A percentile compares a stretch with the other conserved stretches of the same genome.
These are phyloP conservation scores for Auxenochlorella pyrenoidosa DNA, from an alignment of 139 green algal genomes.

Conservation along the genomic window DNA sequence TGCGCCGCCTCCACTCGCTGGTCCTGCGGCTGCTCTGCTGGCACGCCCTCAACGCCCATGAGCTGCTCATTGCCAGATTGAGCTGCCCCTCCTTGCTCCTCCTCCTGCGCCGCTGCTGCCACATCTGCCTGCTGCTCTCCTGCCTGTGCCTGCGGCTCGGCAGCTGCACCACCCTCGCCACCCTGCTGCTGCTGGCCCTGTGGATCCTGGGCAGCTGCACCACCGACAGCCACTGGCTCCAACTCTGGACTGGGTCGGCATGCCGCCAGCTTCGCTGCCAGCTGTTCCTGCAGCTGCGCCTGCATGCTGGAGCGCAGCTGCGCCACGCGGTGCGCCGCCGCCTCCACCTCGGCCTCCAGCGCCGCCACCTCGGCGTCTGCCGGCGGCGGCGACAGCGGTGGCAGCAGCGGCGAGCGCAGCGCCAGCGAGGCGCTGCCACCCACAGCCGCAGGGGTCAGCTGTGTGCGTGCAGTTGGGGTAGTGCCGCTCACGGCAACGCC, in stretches of 20 bases:
- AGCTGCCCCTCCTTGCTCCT: background rate
- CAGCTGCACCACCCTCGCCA: background rate
- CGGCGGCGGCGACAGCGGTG: conserved; percentile 40
- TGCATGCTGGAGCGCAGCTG: conserved; percentile 42
- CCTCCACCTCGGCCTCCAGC: conserved; percentile 28
- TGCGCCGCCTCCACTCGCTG: background rate
- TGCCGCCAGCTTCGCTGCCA: conserved; percentile 22
- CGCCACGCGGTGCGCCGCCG: conserved; percentile 3
- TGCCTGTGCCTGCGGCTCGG: background rate
- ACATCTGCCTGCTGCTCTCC: background rate
- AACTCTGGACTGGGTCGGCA: conserved; percentile 11
- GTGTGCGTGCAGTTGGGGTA: background rate
- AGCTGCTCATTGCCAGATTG: background rate
- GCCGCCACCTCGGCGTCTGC: conserved; percentile 30
- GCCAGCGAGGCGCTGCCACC: background rate
- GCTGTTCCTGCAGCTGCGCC: conserved; percentile 30
- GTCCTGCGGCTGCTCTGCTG: background rate
- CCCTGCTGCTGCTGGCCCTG: background rate
- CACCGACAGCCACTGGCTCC: background rate
- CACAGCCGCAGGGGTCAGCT: background rate
- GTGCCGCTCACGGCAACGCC: background rate
- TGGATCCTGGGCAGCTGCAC: background rate
- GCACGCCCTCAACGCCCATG: background rate
- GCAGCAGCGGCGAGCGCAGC: conserved; percentile 33
- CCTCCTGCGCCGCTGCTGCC: background rate